phyloP scores from a whole-genome alignment of 2,329 filamentous ascomycete genomes.

The Diaporthe capsici region DNA sequence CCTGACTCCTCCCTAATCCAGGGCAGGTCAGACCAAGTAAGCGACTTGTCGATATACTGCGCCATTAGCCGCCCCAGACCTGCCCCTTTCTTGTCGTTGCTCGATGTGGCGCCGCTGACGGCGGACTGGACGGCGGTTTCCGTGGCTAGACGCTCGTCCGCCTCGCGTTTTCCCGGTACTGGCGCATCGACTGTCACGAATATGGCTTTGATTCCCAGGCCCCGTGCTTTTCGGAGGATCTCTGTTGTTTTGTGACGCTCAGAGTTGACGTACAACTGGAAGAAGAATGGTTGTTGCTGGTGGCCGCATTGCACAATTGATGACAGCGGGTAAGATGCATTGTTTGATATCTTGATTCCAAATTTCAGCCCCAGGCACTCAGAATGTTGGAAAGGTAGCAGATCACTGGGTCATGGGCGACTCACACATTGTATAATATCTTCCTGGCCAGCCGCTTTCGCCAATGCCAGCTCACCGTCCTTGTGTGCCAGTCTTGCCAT shows the following conservation, averaged over 20 bases:
- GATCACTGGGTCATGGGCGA: not conserved
- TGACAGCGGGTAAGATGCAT: slow-evolving; percentile 63
- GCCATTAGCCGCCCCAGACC: slow-evolving; percentile 67
- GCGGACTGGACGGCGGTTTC: slow-evolving; percentile 54
- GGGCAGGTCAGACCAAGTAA: slow-evolving; percentile 66
- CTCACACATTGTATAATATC: slow-evolving; percentile 64
- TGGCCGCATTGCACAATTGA: slow-evolving; percentile 58
- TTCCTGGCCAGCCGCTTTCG: slow-evolving; percentile 60
- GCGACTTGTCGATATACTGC: slow-evolving; percentile 63
- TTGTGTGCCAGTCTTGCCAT: slow-evolving; percentile 64
- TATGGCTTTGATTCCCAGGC: slow-evolving; percentile 64
- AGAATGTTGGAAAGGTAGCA: not conserved
- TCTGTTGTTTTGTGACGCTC: slow-evolving; percentile 63
- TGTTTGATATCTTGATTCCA: slow-evolving; percentile 59
- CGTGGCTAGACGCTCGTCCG: slow-evolving; percentile 65
- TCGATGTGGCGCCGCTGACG: slow-evolving; percentile 58
- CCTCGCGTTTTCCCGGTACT: slow-evolving; percentile 69
- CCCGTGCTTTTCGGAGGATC: slow-evolving; percentile 56
- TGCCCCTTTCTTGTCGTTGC: slow-evolving; percentile 66
- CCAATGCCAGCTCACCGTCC: slow-evolving; percentile 66
- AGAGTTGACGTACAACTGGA: slow-evolving; percentile 69
- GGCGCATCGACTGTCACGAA: slow-evolving; percentile 70
- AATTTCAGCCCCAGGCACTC: not conserved
- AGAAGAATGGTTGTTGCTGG: slow-evolving; percentile 59
- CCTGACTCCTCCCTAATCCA: slow-evolving; percentile 64